Conservation (phyloP, 169 alveolate species). For the Plasmodium cynomolgi region DNA sequence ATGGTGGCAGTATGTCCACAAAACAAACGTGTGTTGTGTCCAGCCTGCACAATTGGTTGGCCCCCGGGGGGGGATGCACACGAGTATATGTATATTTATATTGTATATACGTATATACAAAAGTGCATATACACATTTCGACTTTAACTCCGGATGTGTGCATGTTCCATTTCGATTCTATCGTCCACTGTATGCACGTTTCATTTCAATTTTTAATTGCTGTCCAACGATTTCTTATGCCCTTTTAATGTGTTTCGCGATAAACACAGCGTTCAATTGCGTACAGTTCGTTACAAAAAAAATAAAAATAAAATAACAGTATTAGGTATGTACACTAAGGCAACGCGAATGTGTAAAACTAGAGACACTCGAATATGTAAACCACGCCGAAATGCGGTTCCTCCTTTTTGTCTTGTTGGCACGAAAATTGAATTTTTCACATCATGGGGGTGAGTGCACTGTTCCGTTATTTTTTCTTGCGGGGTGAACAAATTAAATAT, state of each 20-base stretch:
- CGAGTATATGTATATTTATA: not conserved
- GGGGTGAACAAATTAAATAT: constrained; percentile 15
- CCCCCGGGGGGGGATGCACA: not conserved
- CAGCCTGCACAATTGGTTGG: not conserved
- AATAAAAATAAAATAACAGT: not conserved
- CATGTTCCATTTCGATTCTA: not conserved
- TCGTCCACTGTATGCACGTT: not conserved
- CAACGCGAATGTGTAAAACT: not conserved
- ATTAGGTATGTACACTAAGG: not conserved
- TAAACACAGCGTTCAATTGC: constrained; percentile 9
- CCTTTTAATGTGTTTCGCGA: not conserved
- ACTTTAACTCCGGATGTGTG: not conserved
- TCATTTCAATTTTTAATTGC: not conserved
- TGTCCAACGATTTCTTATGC: not conserved
- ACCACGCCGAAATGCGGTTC: not conserved
- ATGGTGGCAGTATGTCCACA: not conserved
- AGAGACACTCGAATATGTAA: not conserved
- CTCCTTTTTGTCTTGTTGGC: not conserved
- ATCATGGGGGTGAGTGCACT: not conserved
- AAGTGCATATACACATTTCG: not conserved
- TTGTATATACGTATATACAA: too few species aligned
- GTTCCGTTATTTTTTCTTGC: constrained; percentile 4
- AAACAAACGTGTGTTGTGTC: not conserved
- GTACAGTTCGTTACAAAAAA: constrained; percentile 12
- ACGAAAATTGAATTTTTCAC: not conserved